Evolutionary conservation across 2,329 filamentous ascomycete species (phyloP).

Genomic region (Cladosporium sphaerospermum): DNA sequence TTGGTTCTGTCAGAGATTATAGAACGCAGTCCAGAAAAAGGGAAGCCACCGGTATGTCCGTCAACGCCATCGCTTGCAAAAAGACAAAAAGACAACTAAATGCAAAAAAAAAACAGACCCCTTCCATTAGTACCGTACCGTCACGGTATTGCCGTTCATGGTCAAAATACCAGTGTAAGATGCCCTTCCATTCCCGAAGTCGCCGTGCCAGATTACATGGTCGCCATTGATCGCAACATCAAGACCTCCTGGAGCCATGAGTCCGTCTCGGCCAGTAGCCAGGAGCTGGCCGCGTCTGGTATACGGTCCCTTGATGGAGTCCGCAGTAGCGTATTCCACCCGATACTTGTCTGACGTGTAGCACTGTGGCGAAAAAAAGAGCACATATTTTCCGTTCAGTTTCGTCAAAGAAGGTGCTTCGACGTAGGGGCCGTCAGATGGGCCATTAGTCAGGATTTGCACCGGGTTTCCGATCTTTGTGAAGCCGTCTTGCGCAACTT

Average conservation of each 20-base stretch:
- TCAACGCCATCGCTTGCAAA: constrained; percentile 3
- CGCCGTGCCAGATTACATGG: constrained; percentile 27
- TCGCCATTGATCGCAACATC: constrained; percentile 28
- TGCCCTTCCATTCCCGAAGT: constrained; percentile 16
- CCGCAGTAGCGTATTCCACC: constrained; percentile 24
- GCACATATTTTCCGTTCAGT: constrained; percentile 24
- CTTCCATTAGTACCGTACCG: neutral
- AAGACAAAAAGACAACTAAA: neutral
- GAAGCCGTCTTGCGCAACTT: constrained; percentile 21
- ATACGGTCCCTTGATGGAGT: constrained; percentile 24
- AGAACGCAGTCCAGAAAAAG: neutral
- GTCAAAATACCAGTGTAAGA: constrained; percentile 16
- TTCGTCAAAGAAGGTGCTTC: constrained; percentile 27
- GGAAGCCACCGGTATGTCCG: neutral
- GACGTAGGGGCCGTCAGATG: constrained; percentile 25
- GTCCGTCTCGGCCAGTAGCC: constrained; percentile 19
- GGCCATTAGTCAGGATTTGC: constrained; percentile 22
- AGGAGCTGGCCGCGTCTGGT: constrained; percentile 21
- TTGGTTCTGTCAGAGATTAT: too few species aligned
- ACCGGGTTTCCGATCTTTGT: constrained; percentile 21
- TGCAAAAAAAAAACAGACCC: neutral
- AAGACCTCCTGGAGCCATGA: constrained; percentile 26
- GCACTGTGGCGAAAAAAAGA: constrained; percentile 30
- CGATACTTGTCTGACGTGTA: constrained; percentile 24
- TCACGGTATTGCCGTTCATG: constrained; percentile 13